phyloP scores from a whole-genome alignment of 768 basidiomycete genomes.

The Podaxis carcinomalis region DNA sequence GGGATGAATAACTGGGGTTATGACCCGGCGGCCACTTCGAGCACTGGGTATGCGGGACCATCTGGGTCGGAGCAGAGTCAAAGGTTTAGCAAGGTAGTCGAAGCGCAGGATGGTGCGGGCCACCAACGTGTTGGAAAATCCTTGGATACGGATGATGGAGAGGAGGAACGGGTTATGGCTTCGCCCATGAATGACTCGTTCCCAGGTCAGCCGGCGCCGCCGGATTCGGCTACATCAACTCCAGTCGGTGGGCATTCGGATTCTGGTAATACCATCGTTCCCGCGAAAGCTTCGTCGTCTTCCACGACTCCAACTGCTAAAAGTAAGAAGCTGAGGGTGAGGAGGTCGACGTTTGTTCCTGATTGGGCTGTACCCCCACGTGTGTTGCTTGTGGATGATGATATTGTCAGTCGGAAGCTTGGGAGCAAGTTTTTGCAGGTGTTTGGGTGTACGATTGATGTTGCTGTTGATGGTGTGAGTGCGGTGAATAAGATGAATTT shows the following conservation, averaged over 20 bases:
- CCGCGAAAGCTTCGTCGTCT: constrained; percentile 5
- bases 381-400: constrained; percentile 93
- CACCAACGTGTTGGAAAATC: not conserved
- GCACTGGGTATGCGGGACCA: not conserved
- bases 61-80: not conserved
- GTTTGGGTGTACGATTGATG: constrained; percentile 91
- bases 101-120: not conserved
- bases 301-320: not conserved
- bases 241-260: constrained; percentile 13
- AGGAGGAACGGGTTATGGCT: constrained; percentile 31
- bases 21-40: constrained; percentile 31
- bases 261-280: not conserved
- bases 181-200: constrained; percentile 22
- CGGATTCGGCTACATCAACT: constrained; percentile 16
- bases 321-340: constrained; percentile 50
- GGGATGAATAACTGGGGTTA: constrained; percentile 50
- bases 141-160: constrained; percentile 15
- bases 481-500: constrained; percentile 97
- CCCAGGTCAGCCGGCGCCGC: constrained; percentile 1
- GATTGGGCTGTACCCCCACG: constrained; percentile 90
- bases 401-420: constrained; percentile 83
- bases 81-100: not conserved
- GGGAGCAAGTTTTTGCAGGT: constrained; percentile 93
- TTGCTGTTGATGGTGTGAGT: constrained; percentile 88
- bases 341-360: constrained; percentile 78